Percentiles rank a stretch among this genome's conserved stretches.
These are phyloP conservation scores for Boletus huronensis DNA, from an alignment of 768 basidiomycete species.

Conservation along the genomic window DNA sequence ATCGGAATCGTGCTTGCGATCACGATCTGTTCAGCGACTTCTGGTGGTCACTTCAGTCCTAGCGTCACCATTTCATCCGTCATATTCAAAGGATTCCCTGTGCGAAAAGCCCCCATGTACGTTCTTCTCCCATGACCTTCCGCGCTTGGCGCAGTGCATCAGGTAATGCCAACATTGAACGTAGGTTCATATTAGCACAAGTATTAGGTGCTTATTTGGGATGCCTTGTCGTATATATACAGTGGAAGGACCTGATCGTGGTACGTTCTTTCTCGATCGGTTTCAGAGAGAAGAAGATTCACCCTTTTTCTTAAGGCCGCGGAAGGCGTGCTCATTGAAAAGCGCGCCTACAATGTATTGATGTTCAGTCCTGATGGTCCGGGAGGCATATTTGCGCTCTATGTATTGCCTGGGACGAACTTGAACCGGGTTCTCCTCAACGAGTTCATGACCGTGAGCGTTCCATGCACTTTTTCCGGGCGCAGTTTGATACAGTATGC, in stretches of 20 bases:
- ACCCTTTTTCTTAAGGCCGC: constrained; percentile 15
- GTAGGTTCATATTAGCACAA: constrained; percentile 64
- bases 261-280: constrained; percentile 45
- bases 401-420: constrained; percentile 30
- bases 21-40: constrained; percentile 47
- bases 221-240: constrained; percentile 54
- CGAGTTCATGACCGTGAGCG: constrained; percentile 36
- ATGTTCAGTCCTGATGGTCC: constrained; percentile 37
- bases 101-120: constrained; percentile 48
- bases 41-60: constrained; percentile 67
- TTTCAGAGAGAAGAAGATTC: constrained; percentile 13
- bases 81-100: constrained; percentile 54
- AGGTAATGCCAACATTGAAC: constrained; percentile 10
- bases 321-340: constrained; percentile 30
- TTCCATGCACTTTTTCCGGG: background rate
- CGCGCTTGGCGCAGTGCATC: background rate
- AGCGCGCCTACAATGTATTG: constrained; percentile 25
- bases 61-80: constrained; percentile 52
- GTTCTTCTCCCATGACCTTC: constrained; percentile 16
- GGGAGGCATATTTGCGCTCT: constrained; percentile 39
- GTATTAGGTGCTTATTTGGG: constrained; percentile 64
- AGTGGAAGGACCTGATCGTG: constrained; percentile 53
- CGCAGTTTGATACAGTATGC: background rate
- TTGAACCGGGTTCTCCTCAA: constrained; percentile 36
- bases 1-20: constrained; percentile 61